Percentiles rank a stretch among this genome's conserved stretches.
phyloP scores from a whole-genome alignment of 2,329 filamentous ascomycete genomes.

The Aspergillus quadricinctus region DNA sequence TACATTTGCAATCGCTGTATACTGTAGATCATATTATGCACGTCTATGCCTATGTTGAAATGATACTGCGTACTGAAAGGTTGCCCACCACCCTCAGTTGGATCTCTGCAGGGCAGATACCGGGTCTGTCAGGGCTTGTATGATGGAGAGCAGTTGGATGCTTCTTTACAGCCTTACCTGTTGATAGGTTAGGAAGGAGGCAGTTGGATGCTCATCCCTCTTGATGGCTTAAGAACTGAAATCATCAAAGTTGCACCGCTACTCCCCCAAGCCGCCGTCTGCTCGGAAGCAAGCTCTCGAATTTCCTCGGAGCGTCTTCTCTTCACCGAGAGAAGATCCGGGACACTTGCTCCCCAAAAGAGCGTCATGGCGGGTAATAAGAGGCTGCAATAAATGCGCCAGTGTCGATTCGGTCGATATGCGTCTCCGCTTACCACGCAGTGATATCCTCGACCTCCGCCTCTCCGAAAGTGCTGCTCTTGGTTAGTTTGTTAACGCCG shows the following conservation, averaged over 20 bases:
- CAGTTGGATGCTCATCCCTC: conserved; percentile 41
- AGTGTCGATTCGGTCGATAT: conserved; percentile 4
- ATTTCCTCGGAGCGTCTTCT: conserved; percentile 14
- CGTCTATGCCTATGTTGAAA: conserved; percentile 1
- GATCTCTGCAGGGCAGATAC: conserved; percentile 2
- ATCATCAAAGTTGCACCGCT: conserved; percentile 27
- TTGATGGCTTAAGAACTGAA: conserved; percentile 35
- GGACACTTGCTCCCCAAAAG: conserved; percentile 5
- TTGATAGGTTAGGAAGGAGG: conserved; percentile 32
- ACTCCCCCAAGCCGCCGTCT: conserved; percentile 21
- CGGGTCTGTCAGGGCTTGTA: conserved; percentile 20
- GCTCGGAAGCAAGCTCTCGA: conserved; percentile 5
- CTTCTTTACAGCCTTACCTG: conserved; percentile 38
- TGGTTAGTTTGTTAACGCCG: conserved; percentile 61
- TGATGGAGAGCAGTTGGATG: conserved; percentile 43
- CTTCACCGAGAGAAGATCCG: conserved; percentile 12
- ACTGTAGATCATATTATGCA: background rate
- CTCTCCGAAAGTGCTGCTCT: conserved; percentile 90
- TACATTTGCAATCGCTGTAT: no score
- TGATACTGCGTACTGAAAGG: conserved; percentile 5
- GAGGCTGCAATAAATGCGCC: conserved; percentile 30
- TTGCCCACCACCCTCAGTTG: conserved; percentile 18
- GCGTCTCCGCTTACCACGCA: conserved; percentile 63
- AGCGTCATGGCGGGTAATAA: conserved; percentile 7
- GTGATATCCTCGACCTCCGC: conserved; percentile 96